Evolutionary conservation across 2,329 filamentous ascomycete species (phyloP), one percentile per base, ranked within the genome.

Genomic region (Lachnellula hyalina): DNA sequence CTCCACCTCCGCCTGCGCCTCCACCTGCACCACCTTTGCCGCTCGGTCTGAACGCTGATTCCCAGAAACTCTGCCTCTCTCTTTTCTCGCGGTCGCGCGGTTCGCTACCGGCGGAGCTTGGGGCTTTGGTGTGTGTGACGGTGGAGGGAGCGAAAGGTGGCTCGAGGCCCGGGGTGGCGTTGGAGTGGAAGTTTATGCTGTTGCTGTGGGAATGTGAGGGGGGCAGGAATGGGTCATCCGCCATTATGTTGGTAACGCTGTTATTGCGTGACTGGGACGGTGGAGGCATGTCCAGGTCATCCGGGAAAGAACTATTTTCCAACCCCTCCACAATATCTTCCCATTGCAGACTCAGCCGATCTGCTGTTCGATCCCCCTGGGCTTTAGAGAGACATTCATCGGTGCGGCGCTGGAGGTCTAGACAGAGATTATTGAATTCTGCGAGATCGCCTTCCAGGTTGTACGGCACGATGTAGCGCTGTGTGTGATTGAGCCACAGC

Each of bases 401-500:
- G 3, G 67, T 63, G 5, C 67, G 67, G 2, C 54, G 57, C 47
- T 69, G 68, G 3, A 71, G 61, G 9, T 52, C 49, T 5, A 68
- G 53, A 51, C 68, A 70, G 3, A 64, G 56, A 5, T 68, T 35
- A 45, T 70, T 61, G 53, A 71, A 71, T 28, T 65, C 55, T 1
- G 61, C 55, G 8, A 71, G 53, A 15, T 70, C 67, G 5, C 66
- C 67, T 32, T 68, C 63, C 8, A 68, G 49, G 14, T 28, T 46
- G 32, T 59, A 46, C 3, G 59, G 54, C 7, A 55, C 25, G 11
- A 55, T 42, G 35, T 57, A 57, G 5, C 61, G 51, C 5, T 55
- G 49, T 11, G 63, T 75, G 4, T 75, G 69, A 40, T 90, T 86
- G 0, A 87, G 78, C 89, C 89, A 95, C 12, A 94, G 75, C 65